Base-by-base conservation (phyloP, 2,329 filamentous ascomycete species). In the Elsinoe australis region DNA sequence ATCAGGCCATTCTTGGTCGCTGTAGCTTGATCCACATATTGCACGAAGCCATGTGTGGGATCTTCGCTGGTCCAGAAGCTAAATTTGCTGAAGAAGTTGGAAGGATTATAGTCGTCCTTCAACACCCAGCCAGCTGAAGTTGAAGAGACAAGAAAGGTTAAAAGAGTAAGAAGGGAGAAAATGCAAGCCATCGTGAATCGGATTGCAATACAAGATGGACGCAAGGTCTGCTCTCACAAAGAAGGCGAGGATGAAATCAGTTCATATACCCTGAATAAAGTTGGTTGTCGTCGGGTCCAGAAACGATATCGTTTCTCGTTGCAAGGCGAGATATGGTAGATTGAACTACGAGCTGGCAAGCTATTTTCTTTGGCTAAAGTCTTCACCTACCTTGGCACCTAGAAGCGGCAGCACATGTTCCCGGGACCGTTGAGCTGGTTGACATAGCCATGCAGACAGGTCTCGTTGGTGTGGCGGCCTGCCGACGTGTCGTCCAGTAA, bases 81-180 rank as follows among this genome's bases (percentile, higher is more conserved):
- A 38, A 58, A 56, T 50, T 54, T 58, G 49, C 51, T 51, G 49
- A 57, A 57, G 26, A 55, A 57, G 15, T 53, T 51, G 7, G 38
- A 33, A 22, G 54, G 51, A 28, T 31, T 53, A 42, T 57, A 57
- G 36, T 53, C 50, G 50, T 57, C 54, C 31, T 54, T 31, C 21
- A 56, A 34, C 26, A 51, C 51, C 53, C 54, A 56, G 53, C 50
- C 54, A 50, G 53, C 54, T 54, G 51, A 53, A 52, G 49, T 49
- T 33, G 48, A 50, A 46, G 52, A 50, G 49, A 55, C 72, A 76
- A 52, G 74, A 75, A 53, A 82, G 36, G 39, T 39, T 28, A 33
- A 51, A 35, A 51, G 47, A 36, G 24, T 33, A 51, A 49, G 39
- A 44, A 52, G 42, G 22, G 50, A 34, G 44, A 49, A 31, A 36